phyloP scores from a whole-genome alignment of 169 alveolate species.

The Besnoitia besnoiti region DNA sequence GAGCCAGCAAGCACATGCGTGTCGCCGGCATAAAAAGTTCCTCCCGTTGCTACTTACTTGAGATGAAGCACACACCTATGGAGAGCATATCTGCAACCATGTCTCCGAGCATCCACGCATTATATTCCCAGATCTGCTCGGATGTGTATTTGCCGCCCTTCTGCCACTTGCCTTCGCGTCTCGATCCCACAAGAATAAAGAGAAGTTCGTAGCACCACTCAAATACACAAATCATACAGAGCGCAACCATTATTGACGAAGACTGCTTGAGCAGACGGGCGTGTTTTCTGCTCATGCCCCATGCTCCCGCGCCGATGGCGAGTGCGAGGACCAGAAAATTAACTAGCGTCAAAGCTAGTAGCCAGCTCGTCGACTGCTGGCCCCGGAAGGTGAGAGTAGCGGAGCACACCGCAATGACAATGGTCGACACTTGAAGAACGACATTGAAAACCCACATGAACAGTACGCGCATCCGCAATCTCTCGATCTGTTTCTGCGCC shows the following conservation, averaged over 20 bases:
- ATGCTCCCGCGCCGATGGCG: background rate
- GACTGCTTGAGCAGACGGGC: conserved; percentile 5
- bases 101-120: background rate
- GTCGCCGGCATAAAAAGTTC: no score
- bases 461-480: background rate
- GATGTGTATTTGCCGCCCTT: conserved; percentile 19
- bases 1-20: no score
- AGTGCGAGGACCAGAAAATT: background rate
- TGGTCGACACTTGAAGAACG: background rate
- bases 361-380: background rate
- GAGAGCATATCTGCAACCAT: background rate
- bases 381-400: background rate
- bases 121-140: conserved; percentile 17
- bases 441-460: background rate
- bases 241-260: conserved; percentile 2
- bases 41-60: background rate
- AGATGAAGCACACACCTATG: background rate
- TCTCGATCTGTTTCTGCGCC: background rate
- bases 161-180: conserved; percentile 36
- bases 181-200: conserved; percentile 12
- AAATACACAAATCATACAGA: background rate
- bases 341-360: background rate
- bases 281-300: background rate
- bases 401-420: background rate
- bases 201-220: conserved; percentile 2